Evolutionary conservation across 176 grass and related monocot species (phyloP).

Genomic region (Musa schizocarpa): DNA sequence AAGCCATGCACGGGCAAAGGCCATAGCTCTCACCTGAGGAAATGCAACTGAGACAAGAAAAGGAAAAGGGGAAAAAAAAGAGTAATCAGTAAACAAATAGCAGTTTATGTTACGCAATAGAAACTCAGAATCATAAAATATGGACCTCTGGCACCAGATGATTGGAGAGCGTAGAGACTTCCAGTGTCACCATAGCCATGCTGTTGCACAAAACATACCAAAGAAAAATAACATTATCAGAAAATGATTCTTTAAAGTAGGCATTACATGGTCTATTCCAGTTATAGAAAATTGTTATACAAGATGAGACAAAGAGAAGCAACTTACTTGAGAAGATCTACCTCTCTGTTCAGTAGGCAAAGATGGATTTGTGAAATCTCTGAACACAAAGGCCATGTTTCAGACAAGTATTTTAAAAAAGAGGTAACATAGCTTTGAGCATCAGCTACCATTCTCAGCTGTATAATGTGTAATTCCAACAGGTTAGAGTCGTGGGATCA

Average conservation of each 20-base stretch:
- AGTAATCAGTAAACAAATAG: slow-evolving; percentile 2
- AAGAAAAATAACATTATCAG: slow-evolving; percentile 2
- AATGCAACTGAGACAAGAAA: slow-evolving; percentile 44
- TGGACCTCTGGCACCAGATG: slow-evolving; percentile 43
- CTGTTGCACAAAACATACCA: slow-evolving; percentile 22
- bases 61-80: not conserved
- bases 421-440: not conserved
- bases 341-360: slow-evolving; percentile 80
- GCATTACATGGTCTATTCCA: not conserved
- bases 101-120: not conserved
- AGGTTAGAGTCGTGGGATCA: not conserved
- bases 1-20: not conserved
- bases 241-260: not conserved
- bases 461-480: not conserved
- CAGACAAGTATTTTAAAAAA: not conserved
- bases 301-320: slow-evolving; percentile 4
- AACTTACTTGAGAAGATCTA: slow-evolving; percentile 57
- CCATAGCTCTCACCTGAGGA: slow-evolving; percentile 49
- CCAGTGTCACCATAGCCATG: slow-evolving; percentile 65
- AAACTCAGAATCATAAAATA: not conserved
- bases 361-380: slow-evolving; percentile 95
- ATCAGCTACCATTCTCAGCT: not conserved
- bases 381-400: slow-evolving; percentile 17
- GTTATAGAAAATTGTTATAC: not conserved
- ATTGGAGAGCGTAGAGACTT: slow-evolving; percentile 52